These are phyloP conservation scores for Ganoderma sp. DNA, from an alignment of 1,284 basidiomycete species.

Conservation along the genomic window DNA sequence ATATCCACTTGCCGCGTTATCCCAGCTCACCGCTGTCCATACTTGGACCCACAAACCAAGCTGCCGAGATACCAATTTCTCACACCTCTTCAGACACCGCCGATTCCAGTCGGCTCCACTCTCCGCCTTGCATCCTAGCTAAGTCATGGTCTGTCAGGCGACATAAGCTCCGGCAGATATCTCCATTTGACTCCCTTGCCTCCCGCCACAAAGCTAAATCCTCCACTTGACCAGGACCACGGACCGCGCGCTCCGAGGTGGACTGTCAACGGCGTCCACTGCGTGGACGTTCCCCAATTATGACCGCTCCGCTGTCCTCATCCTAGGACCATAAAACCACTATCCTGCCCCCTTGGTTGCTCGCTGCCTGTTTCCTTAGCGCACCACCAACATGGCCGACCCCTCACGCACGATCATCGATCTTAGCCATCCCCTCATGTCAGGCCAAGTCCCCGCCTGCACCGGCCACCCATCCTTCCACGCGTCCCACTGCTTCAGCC, in stretches of 20 bases:
- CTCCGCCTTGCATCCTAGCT: neutral
- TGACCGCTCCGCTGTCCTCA: neutral
- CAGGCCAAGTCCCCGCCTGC: slow-evolving; percentile 51
- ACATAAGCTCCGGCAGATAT: neutral
- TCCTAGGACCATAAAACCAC: neutral
- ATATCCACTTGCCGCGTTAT: neutral
- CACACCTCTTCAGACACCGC: neutral
- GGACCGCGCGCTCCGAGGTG: slow-evolving; percentile 4
- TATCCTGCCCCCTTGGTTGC: too few species aligned
- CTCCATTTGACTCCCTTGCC: neutral
- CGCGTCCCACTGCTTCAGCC: slow-evolving; percentile 36
- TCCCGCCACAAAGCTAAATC: neutral
- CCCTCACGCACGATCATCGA: slow-evolving; percentile 45
- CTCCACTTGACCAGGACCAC: neutral
- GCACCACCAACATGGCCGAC: neutral
- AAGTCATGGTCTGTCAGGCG: neutral
- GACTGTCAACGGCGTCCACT: neutral
- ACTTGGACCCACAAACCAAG: slow-evolving; percentile 18
- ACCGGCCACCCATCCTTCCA: slow-evolving; percentile 59
- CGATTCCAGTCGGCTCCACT: neutral
- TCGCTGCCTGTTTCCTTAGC: neutral
- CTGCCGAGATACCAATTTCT: neutral
- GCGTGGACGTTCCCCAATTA: neutral
- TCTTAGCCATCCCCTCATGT: slow-evolving; percentile 58
- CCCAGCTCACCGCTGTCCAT: slow-evolving; percentile 3